Percentiles rank a stretch among this genome's conserved stretches.
Conservation (phyloP, 1,284 basidiomycete genomes). For the Cerioporus squamosus region DNA sequence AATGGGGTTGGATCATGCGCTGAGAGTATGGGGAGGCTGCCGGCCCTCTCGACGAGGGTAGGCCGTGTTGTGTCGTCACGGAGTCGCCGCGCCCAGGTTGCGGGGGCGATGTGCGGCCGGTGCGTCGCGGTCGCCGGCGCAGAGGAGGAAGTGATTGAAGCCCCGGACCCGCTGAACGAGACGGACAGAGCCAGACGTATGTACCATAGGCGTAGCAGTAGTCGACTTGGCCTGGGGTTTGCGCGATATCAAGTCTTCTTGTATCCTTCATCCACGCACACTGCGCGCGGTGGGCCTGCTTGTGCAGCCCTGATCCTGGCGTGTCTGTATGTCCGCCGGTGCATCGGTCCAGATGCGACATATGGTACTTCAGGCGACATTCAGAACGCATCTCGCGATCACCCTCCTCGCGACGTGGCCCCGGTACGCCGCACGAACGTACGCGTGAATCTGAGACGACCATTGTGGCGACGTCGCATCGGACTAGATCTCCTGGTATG, state of each 20-base stretch:
- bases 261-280: constrained; percentile 17
- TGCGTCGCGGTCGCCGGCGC: neutral
- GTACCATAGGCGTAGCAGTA: constrained; percentile 20
- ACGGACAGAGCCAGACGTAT: constrained; percentile 16
- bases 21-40: constrained; percentile 11
- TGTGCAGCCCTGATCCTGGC: too few relatives aligned
- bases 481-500: too few relatives aligned
- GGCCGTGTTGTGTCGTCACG: constrained; percentile 9
- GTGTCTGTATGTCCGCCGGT: too few relatives aligned
- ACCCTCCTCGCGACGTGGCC: too few relatives aligned
- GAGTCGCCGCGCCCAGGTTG: neutral
- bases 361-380: too few relatives aligned
- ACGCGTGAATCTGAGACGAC: too few relatives aligned
- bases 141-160: constrained; percentile 2
- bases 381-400: too few relatives aligned
- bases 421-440: too few relatives aligned
- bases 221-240: constrained; percentile 15
- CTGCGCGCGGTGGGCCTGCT: too few relatives aligned
- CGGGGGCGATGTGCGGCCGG: constrained; percentile 1
- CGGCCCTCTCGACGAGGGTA: constrained; percentile 15
- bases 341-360: too few relatives aligned
- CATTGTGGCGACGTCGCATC: too few relatives aligned
- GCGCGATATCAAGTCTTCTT: constrained; percentile 21
- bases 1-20: neutral
- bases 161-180: constrained; percentile 7